Conservation (phyloP, 805 yeast species). For the Saitoella complicata region DNA sequence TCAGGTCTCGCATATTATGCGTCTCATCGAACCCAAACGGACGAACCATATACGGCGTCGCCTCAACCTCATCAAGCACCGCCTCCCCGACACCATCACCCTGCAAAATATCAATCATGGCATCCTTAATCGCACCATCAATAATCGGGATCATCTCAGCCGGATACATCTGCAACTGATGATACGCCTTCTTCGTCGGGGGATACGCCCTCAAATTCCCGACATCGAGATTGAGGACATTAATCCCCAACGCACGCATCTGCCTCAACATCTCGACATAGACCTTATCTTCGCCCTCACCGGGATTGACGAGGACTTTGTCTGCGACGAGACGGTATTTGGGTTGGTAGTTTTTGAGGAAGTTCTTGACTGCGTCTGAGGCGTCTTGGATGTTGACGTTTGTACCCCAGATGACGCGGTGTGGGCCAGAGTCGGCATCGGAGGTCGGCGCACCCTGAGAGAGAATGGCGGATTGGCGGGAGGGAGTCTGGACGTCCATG, state of each 20-base stretch:
- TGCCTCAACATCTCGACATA: conserved; percentile 58
- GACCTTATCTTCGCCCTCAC: conserved; percentile 53
- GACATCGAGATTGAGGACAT: conserved; percentile 74
- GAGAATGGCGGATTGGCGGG: conserved; percentile 3
- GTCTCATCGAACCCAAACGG: conserved; percentile 59
- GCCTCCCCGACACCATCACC: conserved; percentile 22
- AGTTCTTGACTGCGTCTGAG: conserved; percentile 60
- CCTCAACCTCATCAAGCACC: conserved; percentile 11
- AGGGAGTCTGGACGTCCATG: conserved; percentile 2
- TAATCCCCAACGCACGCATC: conserved; percentile 63
- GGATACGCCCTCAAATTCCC: conserved; percentile 61
- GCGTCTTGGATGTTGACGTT: conserved; percentile 86
- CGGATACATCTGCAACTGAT: conserved; percentile 81
- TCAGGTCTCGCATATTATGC: conserved; percentile 78
- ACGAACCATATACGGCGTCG: conserved; percentile 56
- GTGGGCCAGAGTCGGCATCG: conserved; percentile 18
- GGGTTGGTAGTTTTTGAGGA: conserved; percentile 67
- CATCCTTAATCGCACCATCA: conserved; percentile 91
- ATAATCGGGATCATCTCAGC: conserved; percentile 94
- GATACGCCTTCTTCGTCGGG: conserved; percentile 59
- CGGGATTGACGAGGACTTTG: conserved; percentile 23
- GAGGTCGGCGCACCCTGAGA: conserved; percentile 10
- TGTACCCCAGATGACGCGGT: conserved; percentile 88
- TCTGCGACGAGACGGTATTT: conserved; percentile 49
- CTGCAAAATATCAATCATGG: conserved; percentile 57